Base-by-base conservation (phyloP, 257 asterid genomes). In the Nicotiana undulata region DNA sequence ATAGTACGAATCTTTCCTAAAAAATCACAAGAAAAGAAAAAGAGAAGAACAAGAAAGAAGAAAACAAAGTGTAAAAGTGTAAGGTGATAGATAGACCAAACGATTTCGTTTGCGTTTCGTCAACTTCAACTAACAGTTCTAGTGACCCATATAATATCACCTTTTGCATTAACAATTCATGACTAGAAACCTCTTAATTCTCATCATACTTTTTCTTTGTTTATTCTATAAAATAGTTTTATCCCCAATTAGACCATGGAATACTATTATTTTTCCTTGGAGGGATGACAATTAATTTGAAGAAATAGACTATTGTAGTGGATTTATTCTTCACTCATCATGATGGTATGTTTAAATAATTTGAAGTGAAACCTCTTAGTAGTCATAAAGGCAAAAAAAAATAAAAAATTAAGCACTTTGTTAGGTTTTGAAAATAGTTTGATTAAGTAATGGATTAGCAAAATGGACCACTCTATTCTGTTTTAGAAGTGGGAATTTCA, bases 101-200 rank as follows among this genome's bases (percentile, higher is more conserved):
- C 67, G 72, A 68, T 83, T 76, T 70, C 77, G 83, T 76, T 70
- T 64, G 76, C 80, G 51, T 65, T 61, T 86, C 84, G 83, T 85
- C 88, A 87, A 74, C 74, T 78, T 85, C 89, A 81, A 85, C 90
- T 85, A 80, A 17, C 61, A 80, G 46, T 66, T 79, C 20, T 78
- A 80, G 86, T 85, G 86, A 82, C 65, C 75, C 44, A 80, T 56
- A 83, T 81, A 81, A 63, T 53, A 22, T 72, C 61, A 63, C 67
- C 34, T 28, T 55, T 75, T 53, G 44, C 9, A 20, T 31, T 40
- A 77, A 53, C 76, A 40, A 77, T 80, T 31, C 46, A 60, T 53
- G 40, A 74, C 85, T 83, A 46, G 83, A 86, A 83, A 32, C 75
- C 89, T 82, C 86, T 65, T 24, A 74, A 74, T 46, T 74, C 13